Conservation (phyloP, 2,329 filamentous ascomycete genomes). For the Paraconiothyrium sp. region DNA sequence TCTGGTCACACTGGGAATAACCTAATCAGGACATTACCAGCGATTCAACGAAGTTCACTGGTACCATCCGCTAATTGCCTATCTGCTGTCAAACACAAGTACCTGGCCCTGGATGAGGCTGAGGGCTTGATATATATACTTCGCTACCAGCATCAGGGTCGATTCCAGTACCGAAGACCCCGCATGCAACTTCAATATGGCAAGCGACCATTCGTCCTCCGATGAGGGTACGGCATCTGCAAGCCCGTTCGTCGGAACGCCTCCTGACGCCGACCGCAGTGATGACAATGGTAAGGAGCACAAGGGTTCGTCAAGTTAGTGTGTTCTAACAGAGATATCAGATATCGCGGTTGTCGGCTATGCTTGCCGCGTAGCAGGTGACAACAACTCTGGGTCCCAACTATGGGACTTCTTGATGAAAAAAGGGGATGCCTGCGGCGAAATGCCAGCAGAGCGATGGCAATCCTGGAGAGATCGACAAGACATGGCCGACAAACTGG, state of each 20-base stretch:
- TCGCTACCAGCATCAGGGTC: not conserved
- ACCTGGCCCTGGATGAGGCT: not conserved
- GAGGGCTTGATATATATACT: not conserved
- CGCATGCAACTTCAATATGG: not conserved
- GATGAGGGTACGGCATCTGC: not conserved
- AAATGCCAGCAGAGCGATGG: constrained; percentile 3
- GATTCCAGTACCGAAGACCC: not conserved
- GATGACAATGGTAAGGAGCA: not conserved
- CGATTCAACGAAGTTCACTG: not conserved
- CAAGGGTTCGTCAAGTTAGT: not conserved
- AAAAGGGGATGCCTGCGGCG: not conserved
- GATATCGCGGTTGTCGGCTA: constrained; percentile 5
- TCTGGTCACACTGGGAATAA: not conserved
- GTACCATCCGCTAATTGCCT: not conserved
- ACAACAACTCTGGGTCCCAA: constrained; percentile 2
- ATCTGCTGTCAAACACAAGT: not conserved
- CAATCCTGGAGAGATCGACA: constrained; percentile 2
- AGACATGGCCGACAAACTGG: not conserved
- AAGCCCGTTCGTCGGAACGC: constrained; percentile 2
- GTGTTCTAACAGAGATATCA: not conserved
- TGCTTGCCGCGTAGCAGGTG: constrained; percentile 1
- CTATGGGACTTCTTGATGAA: constrained; percentile 6
- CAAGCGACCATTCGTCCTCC: constrained; percentile 1
- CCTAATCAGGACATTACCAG: not conserved
- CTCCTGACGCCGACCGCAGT: not conserved